Base-by-base conservation (phyloP, 176 grass and related monocot species). In the Lolium rigidum region DNA sequence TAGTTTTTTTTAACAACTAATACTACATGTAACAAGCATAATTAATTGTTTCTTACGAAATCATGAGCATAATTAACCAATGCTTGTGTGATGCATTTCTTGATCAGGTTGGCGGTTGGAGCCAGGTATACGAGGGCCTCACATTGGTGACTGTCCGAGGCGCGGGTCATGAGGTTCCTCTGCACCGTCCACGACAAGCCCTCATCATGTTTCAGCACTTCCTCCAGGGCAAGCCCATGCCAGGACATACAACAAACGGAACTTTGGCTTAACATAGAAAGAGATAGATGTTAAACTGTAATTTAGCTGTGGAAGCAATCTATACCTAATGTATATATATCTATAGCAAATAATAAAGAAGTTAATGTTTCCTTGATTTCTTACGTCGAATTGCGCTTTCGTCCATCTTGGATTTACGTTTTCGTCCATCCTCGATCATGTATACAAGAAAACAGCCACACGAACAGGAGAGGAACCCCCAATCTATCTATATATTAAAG, bases 111-210 rank as follows among this genome's bases (percentile, higher is more conserved):
- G 31, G 31, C 2, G 31, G 31, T 35, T 35, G 31, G 31, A 35
- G 31, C 20, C 79, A 88, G 64, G 86, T 88, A 24, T 77, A 82
- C 18, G 16, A 59, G 50, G 86, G 80, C 38, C 60, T 88, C 2
- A 88, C 60, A 2, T 17, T 88, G 18, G 86, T 88, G 61, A 82
- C 71, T 0, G 7, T 88, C 13, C 80, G 80, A 24, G 80, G 79
- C 0, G 79, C 86, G 0, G 69, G 70, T 7, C 86, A 88, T 3
- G 20, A 71, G 54, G 86, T 88, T 60, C 80, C 87, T 0, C 80
- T 88, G 10, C 86, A 88, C 28, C 74, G 80, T 11, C 79, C 79
- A 2, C 22, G 38, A 4, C 86, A 87, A 41, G 86, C 60, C 18
- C 11, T 77, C 22, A 24, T 77, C 47, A 12, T 87, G 17, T 82